Conservation (phyloP, 768 basidiomycete species). For the Scleroderma bovista region DNA sequence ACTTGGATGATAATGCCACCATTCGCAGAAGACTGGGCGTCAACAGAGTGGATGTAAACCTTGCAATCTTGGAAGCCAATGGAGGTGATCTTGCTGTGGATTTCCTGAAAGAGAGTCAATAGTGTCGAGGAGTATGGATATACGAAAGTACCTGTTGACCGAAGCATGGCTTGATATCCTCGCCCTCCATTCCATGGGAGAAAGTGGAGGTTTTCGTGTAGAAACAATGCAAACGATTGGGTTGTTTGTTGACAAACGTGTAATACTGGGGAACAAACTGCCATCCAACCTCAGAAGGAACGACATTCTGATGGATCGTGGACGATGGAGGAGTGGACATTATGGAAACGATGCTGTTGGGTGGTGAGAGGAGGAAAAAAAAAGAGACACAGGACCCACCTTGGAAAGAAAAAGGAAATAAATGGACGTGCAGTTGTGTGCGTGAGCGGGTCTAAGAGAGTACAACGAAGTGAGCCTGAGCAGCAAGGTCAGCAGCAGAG, state of each 20-base stretch:
- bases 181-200: constrained; percentile 95
- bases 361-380: constrained; percentile 1
- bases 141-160: constrained; percentile 77
- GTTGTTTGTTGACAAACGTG: constrained; percentile 97
- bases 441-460: constrained; percentile 34
- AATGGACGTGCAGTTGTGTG: constrained; percentile 29
- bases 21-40: constrained; percentile 91
- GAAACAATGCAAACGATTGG: constrained; percentile 95
- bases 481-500: constrained; percentile 7
- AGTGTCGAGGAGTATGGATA: constrained; percentile 7
- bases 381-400: constrained; percentile 13
- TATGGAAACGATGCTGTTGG: constrained; percentile 26
- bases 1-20: constrained; percentile 99
- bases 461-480: constrained; percentile 27
- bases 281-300: constrained; percentile 96
- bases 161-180: constrained; percentile 82
- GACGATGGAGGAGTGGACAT: constrained; percentile 37
- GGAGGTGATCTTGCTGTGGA: constrained; percentile 91
- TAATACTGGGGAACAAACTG: constrained; percentile 99
- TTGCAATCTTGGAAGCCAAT: constrained; percentile 96
- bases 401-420: constrained; percentile 23
- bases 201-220: constrained; percentile 98
- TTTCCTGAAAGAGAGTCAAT: constrained; percentile 57
- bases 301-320: constrained; percentile 54
- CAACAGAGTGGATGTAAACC: constrained; percentile 98